These are phyloP conservation scores for Botrytis fabae DNA, from an alignment of 2,329 filamentous ascomycete species.

Conservation along the genomic window DNA sequence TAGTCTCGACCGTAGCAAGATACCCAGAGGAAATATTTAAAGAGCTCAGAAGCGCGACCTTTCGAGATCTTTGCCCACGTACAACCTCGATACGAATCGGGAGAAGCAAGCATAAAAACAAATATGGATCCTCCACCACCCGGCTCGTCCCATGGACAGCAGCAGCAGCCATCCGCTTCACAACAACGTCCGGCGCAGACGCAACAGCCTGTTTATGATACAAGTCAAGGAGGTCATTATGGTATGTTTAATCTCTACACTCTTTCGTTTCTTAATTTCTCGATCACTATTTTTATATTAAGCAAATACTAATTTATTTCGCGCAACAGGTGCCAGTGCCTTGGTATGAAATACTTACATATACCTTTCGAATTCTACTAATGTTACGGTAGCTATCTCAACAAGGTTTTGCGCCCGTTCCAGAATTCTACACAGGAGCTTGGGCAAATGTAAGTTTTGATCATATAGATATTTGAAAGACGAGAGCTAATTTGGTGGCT, in stretches of 20 bases:
- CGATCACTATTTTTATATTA: neutral
- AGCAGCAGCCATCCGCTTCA: slow-evolving; percentile 50
- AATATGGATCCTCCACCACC: slow-evolving; percentile 58
- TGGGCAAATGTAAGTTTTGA: slow-evolving; percentile 80
- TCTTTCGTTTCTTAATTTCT: neutral
- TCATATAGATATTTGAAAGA: slow-evolving; percentile 17
- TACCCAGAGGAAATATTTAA: neutral
- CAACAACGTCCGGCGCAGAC: slow-evolving; percentile 20
- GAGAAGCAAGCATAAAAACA: slow-evolving; percentile 22
- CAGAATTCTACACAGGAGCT: slow-evolving; percentile 88
- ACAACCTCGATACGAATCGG: slow-evolving; percentile 13
- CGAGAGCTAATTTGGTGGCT: slow-evolving; percentile 34
- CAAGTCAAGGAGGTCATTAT: slow-evolving; percentile 73
- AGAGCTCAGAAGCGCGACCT: neutral
- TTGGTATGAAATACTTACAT: slow-evolving; percentile 54
- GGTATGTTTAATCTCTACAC: slow-evolving; percentile 51
- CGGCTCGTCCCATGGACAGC: slow-evolving; percentile 56
- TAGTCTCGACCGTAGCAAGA: slow-evolving; percentile 6
- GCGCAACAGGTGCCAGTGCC: slow-evolving; percentile 61
- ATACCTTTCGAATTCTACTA: slow-evolving; percentile 29
- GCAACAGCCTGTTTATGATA: slow-evolving; percentile 65
- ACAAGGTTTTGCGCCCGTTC: slow-evolving; percentile 81
- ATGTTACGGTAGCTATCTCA: slow-evolving; percentile 67
- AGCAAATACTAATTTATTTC: slow-evolving; percentile 35
- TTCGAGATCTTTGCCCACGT: neutral